Evolutionary conservation across 2,329 filamentous ascomycete species (phyloP), one percentile per base, ranked within the genome.

Genomic region (Claviceps purpurea): DNA sequence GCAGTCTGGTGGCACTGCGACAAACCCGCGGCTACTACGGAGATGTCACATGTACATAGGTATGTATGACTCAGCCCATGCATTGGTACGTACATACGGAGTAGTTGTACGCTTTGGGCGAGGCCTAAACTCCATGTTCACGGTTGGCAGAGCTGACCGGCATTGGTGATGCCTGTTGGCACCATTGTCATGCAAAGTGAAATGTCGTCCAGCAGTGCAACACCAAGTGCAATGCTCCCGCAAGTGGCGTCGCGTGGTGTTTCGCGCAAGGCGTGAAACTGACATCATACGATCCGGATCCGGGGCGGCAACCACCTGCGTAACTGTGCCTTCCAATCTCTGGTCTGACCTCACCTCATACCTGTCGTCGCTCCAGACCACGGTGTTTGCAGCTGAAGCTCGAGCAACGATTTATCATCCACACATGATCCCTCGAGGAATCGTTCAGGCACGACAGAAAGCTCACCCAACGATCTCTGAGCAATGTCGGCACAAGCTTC

Each of bases 401-500:
- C 5, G 16, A 48, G 18, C 34, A 26, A n/a, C 7, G 16, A 24
- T 37, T 11, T 5, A 20, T 6, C 13, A 43, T 38, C 14, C 18
- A 18, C 30, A 34, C 30, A 34, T 11, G 30, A 11, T 34, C 8
- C 30, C 30, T 34, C 1, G 11, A 22, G 10, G 30, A 13, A 22
- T 5, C 11, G 2, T 14, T 13, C 22, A 30, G 16, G 5, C 10
- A 16, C 11, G 30, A 16, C 11, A 18, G n/a, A 18, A 34, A 30
- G 2, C 18, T n/a, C 1, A 30, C 10, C 4, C 39, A n/a, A 41
- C 37, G 24, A 2, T 11, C 22, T 6, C 14, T 22, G 41, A 43
- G 20, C 7, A 49, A 70, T 72, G 67, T 58, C 66, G 30, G 57
- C 62, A 40, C 62, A 65, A 47, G 63, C 60, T 43, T 57, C 67